Conservation (phyloP, 768 basidiomycete species). For the Macrocybe gigantea region DNA sequence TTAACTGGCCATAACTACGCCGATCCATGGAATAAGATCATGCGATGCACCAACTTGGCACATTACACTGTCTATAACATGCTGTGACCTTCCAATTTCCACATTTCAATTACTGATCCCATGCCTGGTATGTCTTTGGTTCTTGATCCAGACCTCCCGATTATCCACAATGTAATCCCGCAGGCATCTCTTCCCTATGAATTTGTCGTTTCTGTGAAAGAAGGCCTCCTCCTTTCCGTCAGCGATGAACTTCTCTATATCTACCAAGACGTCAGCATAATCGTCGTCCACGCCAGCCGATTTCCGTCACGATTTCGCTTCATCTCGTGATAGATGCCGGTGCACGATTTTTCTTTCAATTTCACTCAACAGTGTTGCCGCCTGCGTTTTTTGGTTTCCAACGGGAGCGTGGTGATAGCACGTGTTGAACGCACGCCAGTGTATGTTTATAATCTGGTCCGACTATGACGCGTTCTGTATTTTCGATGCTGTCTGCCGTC, state of each 20-base stretch:
- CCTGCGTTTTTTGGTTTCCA: slow-evolving; percentile 8
- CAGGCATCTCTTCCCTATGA: slow-evolving; percentile 17
- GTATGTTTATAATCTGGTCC: slow-evolving; percentile 25
- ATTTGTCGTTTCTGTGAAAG: slow-evolving; percentile 11
- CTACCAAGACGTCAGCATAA: slow-evolving; percentile 11
- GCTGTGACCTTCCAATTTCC: neutral
- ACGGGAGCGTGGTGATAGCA: neutral
- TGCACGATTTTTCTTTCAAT: slow-evolving; percentile 23
- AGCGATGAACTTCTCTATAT: slow-evolving; percentile 12
- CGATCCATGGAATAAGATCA: no score
- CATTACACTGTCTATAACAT: no score
- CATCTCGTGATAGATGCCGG: slow-evolving; percentile 12
- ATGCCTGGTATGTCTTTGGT: neutral
- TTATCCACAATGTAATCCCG: slow-evolving; percentile 18
- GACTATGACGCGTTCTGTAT: slow-evolving; percentile 22
- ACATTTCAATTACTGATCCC: neutral
- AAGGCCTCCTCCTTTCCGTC: slow-evolving; percentile 17
- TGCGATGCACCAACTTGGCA: no score
- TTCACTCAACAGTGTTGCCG: slow-evolving; percentile 17
- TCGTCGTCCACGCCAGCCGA: slow-evolving; percentile 11
- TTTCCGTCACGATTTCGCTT: slow-evolving; percentile 11
- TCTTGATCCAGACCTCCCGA: slow-evolving; percentile 10
- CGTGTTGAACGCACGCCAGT: slow-evolving; percentile 17
- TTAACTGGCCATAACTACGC: no score
- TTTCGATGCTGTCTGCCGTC: slow-evolving; percentile 14